phyloP scores from a whole-genome alignment of 2,329 filamentous ascomycete species.

The Penicillium sp. region DNA sequence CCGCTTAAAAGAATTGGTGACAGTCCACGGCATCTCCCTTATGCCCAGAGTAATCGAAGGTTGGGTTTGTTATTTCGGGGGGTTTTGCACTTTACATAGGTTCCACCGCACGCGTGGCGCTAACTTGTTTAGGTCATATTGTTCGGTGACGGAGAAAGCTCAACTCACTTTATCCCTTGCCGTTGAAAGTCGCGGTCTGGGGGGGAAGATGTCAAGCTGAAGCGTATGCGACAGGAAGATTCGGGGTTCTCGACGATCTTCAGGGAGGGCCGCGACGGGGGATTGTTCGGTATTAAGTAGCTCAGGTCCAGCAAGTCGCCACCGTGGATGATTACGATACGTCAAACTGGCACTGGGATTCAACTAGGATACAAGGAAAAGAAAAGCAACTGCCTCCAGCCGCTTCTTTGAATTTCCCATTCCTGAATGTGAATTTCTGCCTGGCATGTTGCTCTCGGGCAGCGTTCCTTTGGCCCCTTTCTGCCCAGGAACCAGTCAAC shows the following conservation, averaged over 20 bases:
- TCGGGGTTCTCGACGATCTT: not conserved
- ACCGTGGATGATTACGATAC: not conserved
- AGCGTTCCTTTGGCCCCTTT: slow-evolving; percentile 1
- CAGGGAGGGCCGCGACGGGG: not conserved
- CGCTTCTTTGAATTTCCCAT: not conserved
- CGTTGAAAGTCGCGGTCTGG: not conserved
- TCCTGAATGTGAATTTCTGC: slow-evolving; percentile 6
- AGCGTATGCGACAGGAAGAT: not conserved
- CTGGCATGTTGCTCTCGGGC: slow-evolving; percentile 3
- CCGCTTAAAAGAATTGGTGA: slow-evolving; percentile 53
- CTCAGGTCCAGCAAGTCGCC: slow-evolving; percentile 4
- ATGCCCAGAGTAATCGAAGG: slow-evolving; percentile 3
- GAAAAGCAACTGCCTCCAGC: not conserved
- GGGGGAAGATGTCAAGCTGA: not conserved
- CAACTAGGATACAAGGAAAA: not conserved
- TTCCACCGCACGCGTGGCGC: slow-evolving; percentile 28
- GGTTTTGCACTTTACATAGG: slow-evolving; percentile 18
- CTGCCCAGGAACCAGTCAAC: slow-evolving; percentile 2
- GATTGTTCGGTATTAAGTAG: not conserved
- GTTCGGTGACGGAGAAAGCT: slow-evolving; percentile 8
- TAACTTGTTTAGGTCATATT: slow-evolving; percentile 31
- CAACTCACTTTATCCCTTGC: slow-evolving; percentile 8
- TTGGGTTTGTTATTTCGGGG: slow-evolving; percentile 16
- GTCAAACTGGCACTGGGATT: not conserved
- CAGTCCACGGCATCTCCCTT: slow-evolving; percentile 49